phyloP scores from a whole-genome alignment of 1,139 yeast species.

The Protomyces arabidopsidicola region DNA sequence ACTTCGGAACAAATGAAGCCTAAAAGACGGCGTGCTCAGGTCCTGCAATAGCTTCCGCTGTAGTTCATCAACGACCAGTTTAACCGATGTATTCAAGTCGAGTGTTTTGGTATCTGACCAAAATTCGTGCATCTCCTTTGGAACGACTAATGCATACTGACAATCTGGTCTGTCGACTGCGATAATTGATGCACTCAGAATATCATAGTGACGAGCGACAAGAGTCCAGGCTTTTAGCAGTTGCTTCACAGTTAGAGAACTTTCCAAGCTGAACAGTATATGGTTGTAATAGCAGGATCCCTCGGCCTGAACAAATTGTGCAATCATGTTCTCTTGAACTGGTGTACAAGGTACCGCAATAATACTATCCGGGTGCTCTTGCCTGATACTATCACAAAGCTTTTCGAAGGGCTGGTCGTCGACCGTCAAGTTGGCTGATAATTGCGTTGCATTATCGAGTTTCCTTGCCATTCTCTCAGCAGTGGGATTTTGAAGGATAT shows the following conservation, averaged over 20 bases:
- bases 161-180: slow-evolving; percentile 16
- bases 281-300: slow-evolving; percentile 33
- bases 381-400: background rate
- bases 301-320: slow-evolving; percentile 29
- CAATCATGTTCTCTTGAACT: slow-evolving; percentile 33
- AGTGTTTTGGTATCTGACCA: slow-evolving; percentile 17
- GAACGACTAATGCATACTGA: slow-evolving; percentile 31
- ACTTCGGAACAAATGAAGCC: background rate
- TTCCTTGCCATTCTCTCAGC: slow-evolving; percentile 19
- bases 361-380: background rate
- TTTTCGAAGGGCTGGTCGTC: background rate
- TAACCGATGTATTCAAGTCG: slow-evolving; percentile 19
- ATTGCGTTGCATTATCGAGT: background rate
- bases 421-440: background rate
- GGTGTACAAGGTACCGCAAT: slow-evolving; percentile 33
- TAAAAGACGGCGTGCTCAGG: slow-evolving; percentile 1
- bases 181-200: slow-evolving; percentile 33
- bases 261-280: slow-evolving; percentile 27
- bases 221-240: slow-evolving; percentile 29
- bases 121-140: background rate
- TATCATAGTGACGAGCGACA: slow-evolving; percentile 28
- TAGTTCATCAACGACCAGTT: background rate
- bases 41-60: background rate
- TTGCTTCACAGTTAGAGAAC: background rate
- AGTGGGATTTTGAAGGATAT: slow-evolving; percentile 28